These are phyloP conservation scores for Rutstroemia sp. DNA, from an alignment of 2,329 filamentous ascomycete species.

Conservation along the genomic window DNA sequence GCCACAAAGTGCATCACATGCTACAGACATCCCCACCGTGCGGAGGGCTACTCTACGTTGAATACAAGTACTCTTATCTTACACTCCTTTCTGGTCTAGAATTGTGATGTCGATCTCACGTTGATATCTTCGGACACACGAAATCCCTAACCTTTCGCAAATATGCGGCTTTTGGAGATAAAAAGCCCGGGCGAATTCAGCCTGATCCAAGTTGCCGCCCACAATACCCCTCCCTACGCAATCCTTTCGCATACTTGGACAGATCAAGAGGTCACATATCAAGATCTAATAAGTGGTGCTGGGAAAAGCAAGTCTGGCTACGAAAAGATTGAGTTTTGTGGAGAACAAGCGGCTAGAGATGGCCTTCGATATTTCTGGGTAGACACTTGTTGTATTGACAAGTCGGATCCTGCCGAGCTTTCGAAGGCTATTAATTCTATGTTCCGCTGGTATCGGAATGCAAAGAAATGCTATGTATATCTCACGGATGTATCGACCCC, in stretches of 20 bases:
- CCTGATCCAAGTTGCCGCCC: too few species aligned
- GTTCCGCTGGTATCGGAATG: conserved; percentile 15
- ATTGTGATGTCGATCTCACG: too few species aligned
- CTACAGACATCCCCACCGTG: too few species aligned
- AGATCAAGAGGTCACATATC: conserved; percentile 1
- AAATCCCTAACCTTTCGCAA: too few species aligned
- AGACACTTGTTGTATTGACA: conserved; percentile 19
- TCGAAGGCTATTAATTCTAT: conserved; percentile 16
- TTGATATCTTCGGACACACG: too few species aligned
- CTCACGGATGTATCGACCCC: conserved; percentile 11
- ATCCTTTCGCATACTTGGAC: conserved; percentile 1
- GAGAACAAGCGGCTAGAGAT: conserved; percentile 10
- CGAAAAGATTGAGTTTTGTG: too few species aligned
- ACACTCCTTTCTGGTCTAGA: too few species aligned
- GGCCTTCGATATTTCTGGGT: conserved; percentile 10
- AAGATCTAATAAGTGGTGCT: conserved; percentile 7
- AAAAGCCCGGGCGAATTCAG: too few species aligned
- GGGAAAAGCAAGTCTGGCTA: conserved; percentile 9
- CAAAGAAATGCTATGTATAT: conserved; percentile 14
- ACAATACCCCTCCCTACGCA: not conserved
- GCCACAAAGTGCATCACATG: too few species aligned
- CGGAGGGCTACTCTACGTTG: too few species aligned
- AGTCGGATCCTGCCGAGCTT: conserved; percentile 11
- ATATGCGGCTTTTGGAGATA: too few species aligned
- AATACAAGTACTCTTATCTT: too few species aligned